These are phyloP conservation scores for Ogataea neopini DNA, from an alignment of 805 yeast species.

Conservation along the genomic window DNA sequence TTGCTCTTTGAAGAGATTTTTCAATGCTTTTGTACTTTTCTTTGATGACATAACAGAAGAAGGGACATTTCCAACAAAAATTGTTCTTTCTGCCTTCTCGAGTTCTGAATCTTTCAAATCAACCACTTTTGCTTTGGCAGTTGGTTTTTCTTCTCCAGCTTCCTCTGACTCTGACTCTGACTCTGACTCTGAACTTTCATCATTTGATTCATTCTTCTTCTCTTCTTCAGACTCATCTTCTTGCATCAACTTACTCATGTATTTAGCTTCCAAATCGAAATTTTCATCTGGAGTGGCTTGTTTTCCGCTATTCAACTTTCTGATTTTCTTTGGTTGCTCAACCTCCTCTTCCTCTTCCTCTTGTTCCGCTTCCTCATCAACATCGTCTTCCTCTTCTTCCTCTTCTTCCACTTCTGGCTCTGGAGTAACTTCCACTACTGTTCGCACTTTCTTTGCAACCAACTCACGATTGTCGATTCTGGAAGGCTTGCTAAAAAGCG, in stretches of 20 bases:
- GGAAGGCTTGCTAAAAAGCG: constrained; percentile 39
- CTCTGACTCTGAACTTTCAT: constrained; percentile 25
- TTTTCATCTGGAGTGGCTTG: constrained; percentile 38
- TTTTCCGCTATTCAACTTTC: constrained; percentile 14
- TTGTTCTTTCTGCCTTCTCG: constrained; percentile 78
- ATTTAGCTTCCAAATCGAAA: constrained; percentile 56
- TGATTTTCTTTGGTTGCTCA: constrained; percentile 20
- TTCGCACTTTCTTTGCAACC: constrained; percentile 31
- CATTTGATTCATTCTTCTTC: constrained; percentile 23
- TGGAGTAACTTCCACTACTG: constrained; percentile 19
- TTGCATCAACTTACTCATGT: constrained; percentile 50
- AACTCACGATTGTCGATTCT: constrained; percentile 45
- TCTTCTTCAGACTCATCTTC: constrained; percentile 30
- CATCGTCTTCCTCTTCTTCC: constrained; percentile 11
- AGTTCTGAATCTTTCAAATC: constrained; percentile 72
- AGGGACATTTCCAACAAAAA: constrained; percentile 87
- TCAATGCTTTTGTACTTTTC: constrained; percentile 59
- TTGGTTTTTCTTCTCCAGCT: constrained; percentile 27
- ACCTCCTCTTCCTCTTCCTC: constrained; percentile 21
- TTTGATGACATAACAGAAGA: constrained; percentile 65
- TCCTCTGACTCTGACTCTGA: constrained; percentile 23
- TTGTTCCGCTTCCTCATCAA: constrained; percentile 24
- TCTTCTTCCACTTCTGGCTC: constrained; percentile 9
- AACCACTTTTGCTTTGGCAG: constrained; percentile 40
- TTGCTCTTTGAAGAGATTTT: constrained; percentile 52